Percentiles rank a stretch among this genome's conserved stretches.
phyloP scores from a whole-genome alignment of 1,284 basidiomycete genomes.

The Puccinia coronata region DNA sequence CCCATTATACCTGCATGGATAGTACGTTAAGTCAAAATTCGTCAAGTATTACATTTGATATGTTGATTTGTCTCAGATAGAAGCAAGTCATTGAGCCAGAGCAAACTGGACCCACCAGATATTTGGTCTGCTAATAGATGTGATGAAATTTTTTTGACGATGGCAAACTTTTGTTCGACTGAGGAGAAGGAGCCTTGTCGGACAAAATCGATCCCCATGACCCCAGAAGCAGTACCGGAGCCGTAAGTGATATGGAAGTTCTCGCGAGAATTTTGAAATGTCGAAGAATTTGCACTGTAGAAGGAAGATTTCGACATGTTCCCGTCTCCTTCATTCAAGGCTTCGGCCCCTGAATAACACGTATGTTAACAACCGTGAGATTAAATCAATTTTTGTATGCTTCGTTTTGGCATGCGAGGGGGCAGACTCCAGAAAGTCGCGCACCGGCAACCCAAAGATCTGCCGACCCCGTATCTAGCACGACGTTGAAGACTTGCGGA shows the following conservation, averaged over 20 bases:
- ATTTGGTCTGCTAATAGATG: conserved; percentile 54
- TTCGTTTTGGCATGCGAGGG: neutral
- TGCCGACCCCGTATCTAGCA: conserved; percentile 63
- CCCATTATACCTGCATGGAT: conserved; percentile 56
- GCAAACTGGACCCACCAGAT: conserved; percentile 9
- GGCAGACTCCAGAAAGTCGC: neutral
- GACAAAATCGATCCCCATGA: conserved; percentile 56
- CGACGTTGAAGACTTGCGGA: conserved; percentile 61
- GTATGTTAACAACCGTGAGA: neutral
- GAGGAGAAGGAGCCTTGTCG: conserved; percentile 57
- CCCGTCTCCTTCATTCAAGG: conserved; percentile 28
- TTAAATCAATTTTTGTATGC: conserved; percentile 11
- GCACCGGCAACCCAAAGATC: conserved; percentile 60
- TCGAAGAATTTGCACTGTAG: conserved; percentile 52
- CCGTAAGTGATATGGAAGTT: conserved; percentile 57
- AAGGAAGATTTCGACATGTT: conserved; percentile 43
- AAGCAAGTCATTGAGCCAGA: neutral
- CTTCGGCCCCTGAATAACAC: neutral
- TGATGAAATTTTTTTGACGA: conserved; percentile 50
- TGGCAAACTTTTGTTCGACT: conserved; percentile 56
- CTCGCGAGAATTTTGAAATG: conserved; percentile 52
- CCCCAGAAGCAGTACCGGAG: conserved; percentile 55
- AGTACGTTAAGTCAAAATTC: conserved; percentile 52
- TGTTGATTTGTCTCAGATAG: neutral
- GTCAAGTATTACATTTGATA: neutral